A percentile compares a stretch with the other conserved stretches of the same genome.
These are phyloP conservation scores for Sphagnum tenellum DNA, from an alignment of 225 moss, liverwort and hornwort species.

Conservation along the genomic window DNA sequence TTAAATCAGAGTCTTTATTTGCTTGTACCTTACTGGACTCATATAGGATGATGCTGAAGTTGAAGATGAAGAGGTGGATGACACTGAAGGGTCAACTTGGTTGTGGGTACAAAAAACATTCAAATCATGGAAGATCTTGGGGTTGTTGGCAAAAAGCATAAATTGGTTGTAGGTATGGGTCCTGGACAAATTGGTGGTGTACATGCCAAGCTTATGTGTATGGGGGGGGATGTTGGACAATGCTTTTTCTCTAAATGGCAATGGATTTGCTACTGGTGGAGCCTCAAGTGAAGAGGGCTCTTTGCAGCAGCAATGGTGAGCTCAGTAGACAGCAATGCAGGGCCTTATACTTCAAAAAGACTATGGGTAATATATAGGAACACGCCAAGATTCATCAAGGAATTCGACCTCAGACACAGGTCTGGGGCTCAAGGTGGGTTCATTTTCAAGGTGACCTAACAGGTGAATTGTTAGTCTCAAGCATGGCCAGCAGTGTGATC, in stretches of 20 bases:
- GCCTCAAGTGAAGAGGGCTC: constrained; percentile 6
- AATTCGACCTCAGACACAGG: constrained; percentile 17
- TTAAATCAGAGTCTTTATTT: too few relatives aligned
- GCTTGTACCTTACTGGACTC: too few relatives aligned
- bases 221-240: background rate
- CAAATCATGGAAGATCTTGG: constrained; percentile 45
- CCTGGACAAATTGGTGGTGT: constrained; percentile 8
- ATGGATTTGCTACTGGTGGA: constrained; percentile 4
- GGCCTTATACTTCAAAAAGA: constrained; percentile 32
- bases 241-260: background rate
- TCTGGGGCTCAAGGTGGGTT: too few relatives aligned
- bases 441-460: too few relatives aligned
- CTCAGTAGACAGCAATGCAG: constrained; percentile 36
- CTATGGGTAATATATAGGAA: constrained; percentile 38
- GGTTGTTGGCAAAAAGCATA: constrained; percentile 19
- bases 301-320: constrained; percentile 28
- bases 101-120: constrained; percentile 12
- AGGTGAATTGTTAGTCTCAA: too few relatives aligned
- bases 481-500: too few relatives aligned
- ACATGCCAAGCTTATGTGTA: background rate
- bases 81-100: background rate
- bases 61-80: constrained; percentile 12
- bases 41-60: background rate
- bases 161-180: constrained; percentile 16
- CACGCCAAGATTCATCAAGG: constrained; percentile 45